Evolutionary conservation across 2,329 filamentous ascomycete genomes (phyloP), one percentile per base, ranked within the genome.

Genomic region (Aureobasidium sp.): DNA sequence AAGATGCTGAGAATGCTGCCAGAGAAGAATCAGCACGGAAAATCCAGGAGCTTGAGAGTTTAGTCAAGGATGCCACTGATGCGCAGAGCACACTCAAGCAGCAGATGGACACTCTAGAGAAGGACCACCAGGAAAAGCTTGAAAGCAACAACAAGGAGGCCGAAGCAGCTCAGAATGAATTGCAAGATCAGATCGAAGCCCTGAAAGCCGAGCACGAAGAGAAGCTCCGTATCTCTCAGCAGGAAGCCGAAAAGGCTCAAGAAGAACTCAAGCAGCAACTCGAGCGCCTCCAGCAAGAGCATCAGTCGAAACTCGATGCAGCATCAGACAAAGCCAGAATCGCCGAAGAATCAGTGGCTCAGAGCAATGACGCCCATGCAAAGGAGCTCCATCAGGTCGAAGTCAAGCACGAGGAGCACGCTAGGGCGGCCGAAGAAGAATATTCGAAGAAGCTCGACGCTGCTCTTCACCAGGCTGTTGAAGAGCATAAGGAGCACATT

Each of bases 161-260:
- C 13, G 39, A 16, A 34, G 52, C 49, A 11, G 54, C 63, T 16
- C 36, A 59, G 29, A 54, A 21, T 42, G 1, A 25, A 5, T 21
- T 54, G 27, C 36, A 41, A 27, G 21, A 32, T 16, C 50, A 42
- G 4, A n/a, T 54, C 25, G 50, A 30, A 49, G 52, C 21, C 25
- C 58, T 42, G 61, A 63, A n/a, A 50, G 54, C 27, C 27, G 34
- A 55, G 5, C 55, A 66, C 25, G 65, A 63, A 32, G 49, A 63
- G n/a, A 60, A 53, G 15, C 48, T 66, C 49, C 39, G 58, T 30
- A 36, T 42, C 37, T 59, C 59, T 27, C 62, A 57, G 25, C 41
- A 62, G 21, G 65, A 65, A 36, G 57, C 57, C 15, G 45, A 49
- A 13, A 27, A n/a, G 13, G 15, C 27, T 32, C 27, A 27, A 21